phyloP scores from a whole-genome alignment of 495 filamentous ascomycete genomes.

The Daldinia concentrica region DNA sequence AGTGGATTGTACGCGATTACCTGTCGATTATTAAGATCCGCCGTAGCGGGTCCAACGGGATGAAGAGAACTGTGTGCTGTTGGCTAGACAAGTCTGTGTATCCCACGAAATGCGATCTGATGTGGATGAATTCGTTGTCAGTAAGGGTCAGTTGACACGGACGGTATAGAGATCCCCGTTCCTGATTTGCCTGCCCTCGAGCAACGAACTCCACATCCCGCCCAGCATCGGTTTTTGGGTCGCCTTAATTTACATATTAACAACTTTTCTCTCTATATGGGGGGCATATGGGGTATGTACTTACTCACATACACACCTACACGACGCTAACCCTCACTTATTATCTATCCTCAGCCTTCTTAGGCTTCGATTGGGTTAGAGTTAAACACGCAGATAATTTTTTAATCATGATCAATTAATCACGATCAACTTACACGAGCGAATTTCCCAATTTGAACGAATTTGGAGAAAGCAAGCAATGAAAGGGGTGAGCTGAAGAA shows the following conservation, averaged over 20 bases:
- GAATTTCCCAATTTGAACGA: background rate
- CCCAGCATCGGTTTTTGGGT: constrained; percentile 24
- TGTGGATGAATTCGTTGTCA: constrained; percentile 36
- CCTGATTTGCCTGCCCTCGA: constrained; percentile 35
- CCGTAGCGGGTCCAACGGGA: constrained; percentile 30
- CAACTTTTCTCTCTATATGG: constrained; percentile 5
- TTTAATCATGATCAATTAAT: background rate
- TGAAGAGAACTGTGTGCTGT: constrained; percentile 8
- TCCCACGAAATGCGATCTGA: constrained; percentile 35
- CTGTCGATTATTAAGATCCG: constrained; percentile 44
- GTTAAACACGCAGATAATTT: constrained; percentile 2
- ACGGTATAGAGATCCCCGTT: constrained; percentile 12
- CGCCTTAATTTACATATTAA: constrained; percentile 31
- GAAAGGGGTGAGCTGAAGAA: background rate
- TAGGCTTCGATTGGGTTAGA: constrained; percentile 29
- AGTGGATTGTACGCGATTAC: constrained; percentile 35
- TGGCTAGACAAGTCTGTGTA: constrained; percentile 35
- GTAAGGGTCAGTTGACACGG: constrained; percentile 42
- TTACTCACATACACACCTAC: constrained; percentile 10
- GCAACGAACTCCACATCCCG: constrained; percentile 31
- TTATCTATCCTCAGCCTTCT: constrained; percentile 6
- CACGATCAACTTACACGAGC: background rate
- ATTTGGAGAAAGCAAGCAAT: background rate
- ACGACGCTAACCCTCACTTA: constrained; percentile 4
- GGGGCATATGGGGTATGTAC: constrained; percentile 6